Base-by-base conservation (phyloP, 306 rosid genomes). In the Dryas octopetala region DNA sequence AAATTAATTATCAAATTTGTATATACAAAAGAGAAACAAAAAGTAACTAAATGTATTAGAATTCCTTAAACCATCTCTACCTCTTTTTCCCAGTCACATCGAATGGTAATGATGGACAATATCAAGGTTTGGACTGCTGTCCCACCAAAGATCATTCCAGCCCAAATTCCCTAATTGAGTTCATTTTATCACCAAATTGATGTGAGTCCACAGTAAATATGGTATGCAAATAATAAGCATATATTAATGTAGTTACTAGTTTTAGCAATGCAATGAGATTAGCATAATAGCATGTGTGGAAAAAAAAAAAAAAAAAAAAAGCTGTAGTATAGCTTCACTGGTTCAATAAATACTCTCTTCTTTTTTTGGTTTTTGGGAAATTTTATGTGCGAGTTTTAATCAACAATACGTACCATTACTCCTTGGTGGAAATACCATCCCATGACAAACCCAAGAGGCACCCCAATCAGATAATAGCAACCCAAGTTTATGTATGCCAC, bases 401-500 rank as follows among this genome's bases (percentile, higher is more conserved):
- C 38, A 32, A 32, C 38, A 2, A 0, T 54, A 32, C 81, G n/a
- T 80, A 93, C 98, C 97, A 75, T 86, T 5, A 94, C 96, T 57
- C 95, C 96, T 66, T 45, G 84, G 44, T 87, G 73, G 79, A 94
- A 88, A 55, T 48, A 64, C 93, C 90, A 91, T 0, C 95, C 97
- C 86, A 94, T 77, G 17, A 90, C 6, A 73, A 87, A 41, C 44
- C 97, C 98, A 66, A 90, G 85, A 14, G 97, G 96, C 53, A 91
- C 68, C 7, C 97, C 98, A 79, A 94, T 76, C 0, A 88, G 6
- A 77, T 94, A 91, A 81, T 94, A 91, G 83, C 97, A 83, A 43
- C 94, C 92, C 77, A 94, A 79, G 81, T 91, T 94, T 74, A 94
- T 84, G 86, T 86, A 94, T 9, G 97, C 97, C 8, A 94, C 98